Evolutionary conservation across 2,329 filamentous ascomycete genomes (phyloP).

Genomic region (Daldinia sp.): DNA sequence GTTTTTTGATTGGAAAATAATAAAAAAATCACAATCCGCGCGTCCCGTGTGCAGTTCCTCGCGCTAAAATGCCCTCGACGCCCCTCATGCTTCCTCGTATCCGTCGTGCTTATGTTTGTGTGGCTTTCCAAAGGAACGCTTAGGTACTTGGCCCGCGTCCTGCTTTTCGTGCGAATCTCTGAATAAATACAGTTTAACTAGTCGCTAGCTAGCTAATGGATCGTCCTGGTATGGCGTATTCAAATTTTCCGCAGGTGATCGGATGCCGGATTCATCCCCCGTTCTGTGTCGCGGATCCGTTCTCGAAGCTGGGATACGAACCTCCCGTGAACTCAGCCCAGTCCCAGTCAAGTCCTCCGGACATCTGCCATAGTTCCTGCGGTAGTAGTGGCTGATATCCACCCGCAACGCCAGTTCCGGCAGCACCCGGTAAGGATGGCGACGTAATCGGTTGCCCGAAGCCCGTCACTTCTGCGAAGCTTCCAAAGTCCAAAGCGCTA

Average conservation of each 20-base stretch:
- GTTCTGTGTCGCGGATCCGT: constrained; percentile 55
- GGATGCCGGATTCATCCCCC: not conserved
- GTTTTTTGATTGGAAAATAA: not conserved
- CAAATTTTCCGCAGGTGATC: not conserved
- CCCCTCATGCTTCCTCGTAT: not conserved
- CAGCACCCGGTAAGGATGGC: constrained; percentile 28
- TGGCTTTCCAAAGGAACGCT: constrained; percentile 1
- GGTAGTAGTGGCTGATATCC: constrained; percentile 85
- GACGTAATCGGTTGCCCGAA: constrained; percentile 50
- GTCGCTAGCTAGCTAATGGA: too few species aligned
- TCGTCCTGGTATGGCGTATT: too few species aligned
- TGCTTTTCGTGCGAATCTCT: not conserved
- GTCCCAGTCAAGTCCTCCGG: constrained; percentile 94
- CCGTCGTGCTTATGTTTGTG: not conserved
- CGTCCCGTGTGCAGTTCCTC: not conserved
- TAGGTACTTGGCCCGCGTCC: not conserved
- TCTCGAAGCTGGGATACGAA: constrained; percentile 69
- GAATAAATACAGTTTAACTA: too few species aligned
- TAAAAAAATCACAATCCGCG: not conserved
- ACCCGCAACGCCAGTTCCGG: not conserved
- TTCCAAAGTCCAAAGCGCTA: constrained; percentile 53
- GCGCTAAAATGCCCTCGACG: not conserved
- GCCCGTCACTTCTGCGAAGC: constrained; percentile 56
- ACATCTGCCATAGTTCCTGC: constrained; percentile 93
- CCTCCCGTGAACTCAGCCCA: constrained; percentile 75